Conservation (phyloP, 257 asterid genomes). For the Solanum pennellii region DNA sequence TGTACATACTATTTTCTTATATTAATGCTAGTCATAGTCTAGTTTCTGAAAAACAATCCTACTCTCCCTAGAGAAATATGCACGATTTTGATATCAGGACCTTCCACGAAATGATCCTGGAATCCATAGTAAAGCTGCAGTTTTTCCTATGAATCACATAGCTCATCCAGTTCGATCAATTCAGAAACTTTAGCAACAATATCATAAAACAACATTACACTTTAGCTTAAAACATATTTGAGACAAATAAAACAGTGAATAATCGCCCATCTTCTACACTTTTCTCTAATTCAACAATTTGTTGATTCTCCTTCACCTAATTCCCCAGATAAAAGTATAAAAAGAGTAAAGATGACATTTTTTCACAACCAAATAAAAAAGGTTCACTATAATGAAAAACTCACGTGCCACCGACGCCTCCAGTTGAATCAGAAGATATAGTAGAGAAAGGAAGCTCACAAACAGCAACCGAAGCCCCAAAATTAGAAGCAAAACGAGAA, state of each 20-base stretch:
- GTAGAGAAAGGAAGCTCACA: conserved; percentile 93
- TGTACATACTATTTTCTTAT: background rate
- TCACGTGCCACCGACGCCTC: conserved; percentile 98
- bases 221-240: background rate
- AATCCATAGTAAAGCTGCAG: background rate
- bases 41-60: background rate
- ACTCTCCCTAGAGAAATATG: background rate
- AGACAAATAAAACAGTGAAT: background rate
- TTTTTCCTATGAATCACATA: background rate
- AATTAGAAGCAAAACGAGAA: conserved; percentile 84
- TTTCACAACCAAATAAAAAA: background rate
- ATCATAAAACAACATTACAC: background rate
- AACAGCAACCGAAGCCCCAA: conserved; percentile 83
- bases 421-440: conserved; percentile 75
- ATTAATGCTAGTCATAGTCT: background rate
- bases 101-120: background rate
- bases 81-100: background rate
- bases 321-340: background rate
- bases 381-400: background rate
- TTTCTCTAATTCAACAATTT: background rate
- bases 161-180: background rate
- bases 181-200: background rate
- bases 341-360: background rate
- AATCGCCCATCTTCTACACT: background rate
- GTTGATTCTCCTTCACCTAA: background rate